phyloP scores from a whole-genome alignment of 176 grass and related monocot genomes.

The Luzula sylvatica region DNA sequence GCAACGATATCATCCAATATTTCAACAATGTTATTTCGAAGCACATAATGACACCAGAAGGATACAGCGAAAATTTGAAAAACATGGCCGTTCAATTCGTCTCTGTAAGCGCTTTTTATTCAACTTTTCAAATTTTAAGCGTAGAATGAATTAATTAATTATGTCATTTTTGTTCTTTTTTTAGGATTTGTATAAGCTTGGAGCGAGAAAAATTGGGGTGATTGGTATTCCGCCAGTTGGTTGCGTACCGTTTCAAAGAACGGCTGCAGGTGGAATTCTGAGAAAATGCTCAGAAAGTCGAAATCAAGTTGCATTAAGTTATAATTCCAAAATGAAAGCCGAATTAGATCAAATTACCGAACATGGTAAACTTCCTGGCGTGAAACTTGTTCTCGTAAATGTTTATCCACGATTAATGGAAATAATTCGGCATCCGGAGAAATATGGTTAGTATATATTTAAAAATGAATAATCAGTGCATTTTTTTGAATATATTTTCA shows the following conservation, averaged over 20 bases:
- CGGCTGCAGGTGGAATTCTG: conserved; percentile 26
- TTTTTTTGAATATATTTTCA: too few species aligned
- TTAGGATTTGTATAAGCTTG: conserved; percentile 17
- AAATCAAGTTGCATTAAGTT: conserved; percentile 43
- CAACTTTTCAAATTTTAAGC: too few species aligned
- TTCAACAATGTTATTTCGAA: conserved; percentile 22
- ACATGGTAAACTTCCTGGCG: conserved; percentile 3
- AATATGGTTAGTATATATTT: background rate
- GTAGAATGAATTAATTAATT: too few species aligned
- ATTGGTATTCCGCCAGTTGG: conserved; percentile 36
- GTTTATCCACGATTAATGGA: conserved; percentile 33
- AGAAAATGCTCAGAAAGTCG: conserved; percentile 34
- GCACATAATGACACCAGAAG: conserved; percentile 7
- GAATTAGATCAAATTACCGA: conserved; percentile 2
- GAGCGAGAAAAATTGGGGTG: conserved; percentile 29
- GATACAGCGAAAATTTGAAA: conserved; percentile 25
- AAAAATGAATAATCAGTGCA: too few species aligned
- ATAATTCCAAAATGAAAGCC: conserved; percentile 24
- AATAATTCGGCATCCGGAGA: conserved; percentile 12
- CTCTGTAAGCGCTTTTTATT: background rate
- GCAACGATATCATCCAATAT: conserved; percentile 45
- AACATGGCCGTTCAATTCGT: conserved; percentile 8
- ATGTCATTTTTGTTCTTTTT: background rate
- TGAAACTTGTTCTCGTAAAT: conserved; percentile 26
- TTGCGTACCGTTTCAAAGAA: conserved; percentile 37